Evolutionary conservation across 306 rosid species (phyloP).

Genomic region (Acacia confusa): DNA sequence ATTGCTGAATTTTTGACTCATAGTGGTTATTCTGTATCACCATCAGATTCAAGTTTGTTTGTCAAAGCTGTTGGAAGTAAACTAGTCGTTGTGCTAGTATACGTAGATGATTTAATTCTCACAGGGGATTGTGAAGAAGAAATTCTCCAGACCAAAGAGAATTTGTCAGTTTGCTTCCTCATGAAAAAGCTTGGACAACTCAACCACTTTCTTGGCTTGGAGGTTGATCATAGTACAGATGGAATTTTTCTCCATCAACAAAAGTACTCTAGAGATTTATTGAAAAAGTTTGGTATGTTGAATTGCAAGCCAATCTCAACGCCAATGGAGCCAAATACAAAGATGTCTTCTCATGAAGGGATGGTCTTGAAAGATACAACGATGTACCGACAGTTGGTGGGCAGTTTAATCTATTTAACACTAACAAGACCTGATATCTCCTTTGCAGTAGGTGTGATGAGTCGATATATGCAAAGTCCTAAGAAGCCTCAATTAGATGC

Average conservation of each 20-base stretch:
- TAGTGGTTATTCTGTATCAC: background rate
- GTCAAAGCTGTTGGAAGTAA: background rate
- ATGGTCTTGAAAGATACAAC: background rate
- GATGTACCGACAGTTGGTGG: background rate
- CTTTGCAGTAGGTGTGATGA: background rate
- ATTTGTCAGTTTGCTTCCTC: background rate
- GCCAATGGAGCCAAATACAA: background rate
- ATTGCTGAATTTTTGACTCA: background rate
- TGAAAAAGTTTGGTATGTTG: background rate
- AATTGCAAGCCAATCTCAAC: background rate
- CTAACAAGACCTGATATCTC: background rate
- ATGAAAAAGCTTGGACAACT: background rate
- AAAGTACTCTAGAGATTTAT: background rate
- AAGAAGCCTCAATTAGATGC: background rate
- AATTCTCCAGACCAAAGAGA: background rate
- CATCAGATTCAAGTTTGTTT: background rate
- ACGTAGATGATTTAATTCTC: background rate
- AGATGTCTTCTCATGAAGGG: background rate
- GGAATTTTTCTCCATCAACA: background rate
- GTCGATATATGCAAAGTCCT: background rate
- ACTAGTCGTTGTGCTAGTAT: background rate
- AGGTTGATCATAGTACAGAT: background rate
- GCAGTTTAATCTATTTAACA: background rate
- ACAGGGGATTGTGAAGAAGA: background rate
- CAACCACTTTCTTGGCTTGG: background rate